Conservation (phyloP, 2,329 filamentous ascomycete genomes). For the Cytospora piceae region DNA sequence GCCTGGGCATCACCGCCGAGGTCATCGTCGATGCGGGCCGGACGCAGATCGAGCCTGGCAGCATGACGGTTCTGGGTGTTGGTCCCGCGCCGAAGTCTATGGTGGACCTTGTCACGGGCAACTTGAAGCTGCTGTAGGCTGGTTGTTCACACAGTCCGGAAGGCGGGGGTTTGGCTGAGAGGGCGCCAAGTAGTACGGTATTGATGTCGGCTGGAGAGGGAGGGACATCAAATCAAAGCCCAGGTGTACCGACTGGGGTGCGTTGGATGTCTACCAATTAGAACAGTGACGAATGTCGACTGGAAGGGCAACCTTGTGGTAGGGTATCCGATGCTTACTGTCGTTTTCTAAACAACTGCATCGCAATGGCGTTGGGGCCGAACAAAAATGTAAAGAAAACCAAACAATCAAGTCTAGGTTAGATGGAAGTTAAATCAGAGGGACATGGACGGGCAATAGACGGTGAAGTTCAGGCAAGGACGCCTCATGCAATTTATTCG, state of each 20-base stretch:
- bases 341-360: slow-evolving; percentile 9
- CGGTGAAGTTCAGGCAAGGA: not conserved
- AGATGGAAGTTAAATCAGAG: not conserved
- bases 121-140: slow-evolving; percentile 75
- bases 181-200: not conserved
- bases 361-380: slow-evolving; percentile 27
- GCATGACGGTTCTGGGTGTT: slow-evolving; percentile 87
- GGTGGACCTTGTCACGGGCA: slow-evolving; percentile 83
- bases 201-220: not conserved
- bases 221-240: not conserved
- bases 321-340: not conserved
- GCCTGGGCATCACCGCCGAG: slow-evolving; percentile 82
- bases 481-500: not conserved
- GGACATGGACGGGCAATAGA: not conserved
- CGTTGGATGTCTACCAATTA: not conserved
- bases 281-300: not conserved
- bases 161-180: not conserved
- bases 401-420: not conserved
- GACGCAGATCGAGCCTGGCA: slow-evolving; percentile 94
- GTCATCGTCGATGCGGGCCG: slow-evolving; percentile 94
- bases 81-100: slow-evolving; percentile 81
- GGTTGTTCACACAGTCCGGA: not conserved
- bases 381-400: slow-evolving; percentile 1
- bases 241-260: not conserved
- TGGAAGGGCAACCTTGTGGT: not conserved